Conservation (phyloP, 106 monocot genomes). For the Platanthera guangdongensis region DNA sequence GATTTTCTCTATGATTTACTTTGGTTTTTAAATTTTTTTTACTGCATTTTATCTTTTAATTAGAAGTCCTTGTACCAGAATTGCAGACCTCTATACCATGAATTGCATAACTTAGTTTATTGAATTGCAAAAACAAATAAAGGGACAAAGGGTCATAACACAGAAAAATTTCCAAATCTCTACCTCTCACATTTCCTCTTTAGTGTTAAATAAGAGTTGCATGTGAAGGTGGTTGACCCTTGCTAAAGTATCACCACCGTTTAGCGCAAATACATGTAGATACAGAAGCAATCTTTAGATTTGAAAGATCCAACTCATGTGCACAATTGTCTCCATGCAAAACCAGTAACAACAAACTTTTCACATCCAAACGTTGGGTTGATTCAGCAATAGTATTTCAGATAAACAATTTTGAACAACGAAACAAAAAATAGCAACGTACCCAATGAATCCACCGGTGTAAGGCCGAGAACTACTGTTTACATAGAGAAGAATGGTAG, state of each 20-base stretch:
- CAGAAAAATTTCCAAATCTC: no score
- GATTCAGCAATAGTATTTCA: neutral
- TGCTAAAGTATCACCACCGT: no score
- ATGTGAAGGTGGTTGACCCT: no score
- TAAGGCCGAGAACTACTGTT: constrained; percentile 55
- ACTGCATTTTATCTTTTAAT: neutral
- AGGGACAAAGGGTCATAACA: no score
- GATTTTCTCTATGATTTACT: neutral
- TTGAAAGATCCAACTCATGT: no score
- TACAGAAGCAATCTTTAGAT: no score
- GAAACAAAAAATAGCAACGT: neutral
- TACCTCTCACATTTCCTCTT: no score
- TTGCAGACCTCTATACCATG: neutral
- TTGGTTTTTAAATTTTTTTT: neutral
- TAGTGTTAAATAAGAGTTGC: no score
- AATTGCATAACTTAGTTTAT: neutral
- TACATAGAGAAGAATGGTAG: constrained; percentile 69
- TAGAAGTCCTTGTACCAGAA: neutral
- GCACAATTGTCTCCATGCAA: no score
- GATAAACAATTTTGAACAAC: neutral
- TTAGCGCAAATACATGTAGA: no score
- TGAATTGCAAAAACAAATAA: no score
- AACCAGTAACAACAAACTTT: no score
- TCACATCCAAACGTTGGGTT: neutral
- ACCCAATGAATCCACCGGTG: constrained; percentile 66